Percentiles rank a stretch among this genome's conserved stretches.
Evolutionary conservation across 768 basidiomycete genomes (phyloP).

Genomic region (Russula brevipes): DNA sequence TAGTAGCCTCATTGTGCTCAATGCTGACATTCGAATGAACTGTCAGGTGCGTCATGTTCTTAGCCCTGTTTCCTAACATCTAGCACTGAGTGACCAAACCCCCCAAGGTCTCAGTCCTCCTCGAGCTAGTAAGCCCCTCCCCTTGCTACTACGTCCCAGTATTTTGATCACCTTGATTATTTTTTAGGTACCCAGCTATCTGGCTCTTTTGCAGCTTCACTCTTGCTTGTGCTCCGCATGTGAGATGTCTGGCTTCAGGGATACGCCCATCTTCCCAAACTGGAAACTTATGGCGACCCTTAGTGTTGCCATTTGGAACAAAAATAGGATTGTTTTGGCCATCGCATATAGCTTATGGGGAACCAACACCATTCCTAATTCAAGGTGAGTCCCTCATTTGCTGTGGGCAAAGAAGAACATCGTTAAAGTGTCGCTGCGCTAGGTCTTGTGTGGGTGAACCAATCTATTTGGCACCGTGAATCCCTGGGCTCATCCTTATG

Average conservation of each 20-base stretch:
- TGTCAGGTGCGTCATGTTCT: background rate
- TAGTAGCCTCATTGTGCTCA: background rate
- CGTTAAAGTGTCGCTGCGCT: too few species aligned
- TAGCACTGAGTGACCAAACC: background rate
- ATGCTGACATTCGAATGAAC: background rate
- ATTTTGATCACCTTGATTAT: background rate
- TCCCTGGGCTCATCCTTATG: too few species aligned
- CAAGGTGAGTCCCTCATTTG: background rate
- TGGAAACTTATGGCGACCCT: background rate
- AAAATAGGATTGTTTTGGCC: background rate
- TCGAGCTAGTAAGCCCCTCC: background rate
- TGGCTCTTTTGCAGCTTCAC: background rate
- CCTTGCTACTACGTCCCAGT: too few species aligned
- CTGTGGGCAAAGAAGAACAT: background rate
- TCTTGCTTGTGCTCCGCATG: conserved; percentile 14
- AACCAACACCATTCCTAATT: conserved; percentile 3
- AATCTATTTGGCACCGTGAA: too few species aligned
- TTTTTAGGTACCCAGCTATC: background rate
- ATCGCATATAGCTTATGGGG: background rate
- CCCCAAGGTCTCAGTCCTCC: background rate
- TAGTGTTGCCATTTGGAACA: conserved; percentile 13
- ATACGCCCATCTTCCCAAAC: background rate
- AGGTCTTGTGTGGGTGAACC: too few species aligned
- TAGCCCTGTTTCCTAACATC: background rate
- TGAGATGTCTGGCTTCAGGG: background rate